phyloP scores from a whole-genome alignment of 1,284 basidiomycete genomes.

The Malassezia vespertilionis region DNA sequence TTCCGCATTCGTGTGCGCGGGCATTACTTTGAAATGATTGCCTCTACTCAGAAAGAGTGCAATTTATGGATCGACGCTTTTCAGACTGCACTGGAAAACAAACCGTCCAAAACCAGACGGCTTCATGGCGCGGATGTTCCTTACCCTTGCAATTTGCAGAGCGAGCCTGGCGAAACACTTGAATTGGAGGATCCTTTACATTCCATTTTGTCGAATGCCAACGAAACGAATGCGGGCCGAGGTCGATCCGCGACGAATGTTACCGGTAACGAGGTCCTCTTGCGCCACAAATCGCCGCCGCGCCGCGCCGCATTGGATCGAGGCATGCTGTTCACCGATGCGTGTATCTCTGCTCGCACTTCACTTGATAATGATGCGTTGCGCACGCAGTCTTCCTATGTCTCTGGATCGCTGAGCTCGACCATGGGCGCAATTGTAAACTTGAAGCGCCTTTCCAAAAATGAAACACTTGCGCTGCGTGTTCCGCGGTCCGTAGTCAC shows the following conservation, averaged over 20 bases:
- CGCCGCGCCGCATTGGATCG: constrained; percentile 35
- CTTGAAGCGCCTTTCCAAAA: constrained; percentile 7
- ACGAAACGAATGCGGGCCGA: background rate
- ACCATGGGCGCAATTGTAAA: constrained; percentile 6
- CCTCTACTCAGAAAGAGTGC: constrained; percentile 33
- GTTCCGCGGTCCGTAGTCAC: background rate
- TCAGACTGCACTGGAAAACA: constrained; percentile 24
- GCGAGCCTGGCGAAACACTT: no score
- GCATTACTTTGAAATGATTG: constrained; percentile 44
- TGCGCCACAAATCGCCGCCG: constrained; percentile 34
- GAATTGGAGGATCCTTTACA: background rate
- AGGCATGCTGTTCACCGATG: constrained; percentile 41
- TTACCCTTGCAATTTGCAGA: constrained; percentile 30
- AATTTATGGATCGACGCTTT: constrained; percentile 36
- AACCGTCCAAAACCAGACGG: constrained; percentile 16
- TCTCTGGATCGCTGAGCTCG: background rate
- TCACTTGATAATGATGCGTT: constrained; percentile 17
- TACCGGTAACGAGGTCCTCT: constrained; percentile 22
- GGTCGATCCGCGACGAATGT: background rate
- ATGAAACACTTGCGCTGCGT: constrained; percentile 11
- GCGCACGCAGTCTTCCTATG: background rate
- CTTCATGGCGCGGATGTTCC: constrained; percentile 22
- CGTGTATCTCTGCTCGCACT: constrained; percentile 30
- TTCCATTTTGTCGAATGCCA: background rate
- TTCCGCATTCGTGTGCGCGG: constrained; percentile 35